Percentiles rank a stretch among this genome's conserved stretches.
phyloP scores from a whole-genome alignment of 768 basidiomycete species.

The Lenzites betulinus region DNA sequence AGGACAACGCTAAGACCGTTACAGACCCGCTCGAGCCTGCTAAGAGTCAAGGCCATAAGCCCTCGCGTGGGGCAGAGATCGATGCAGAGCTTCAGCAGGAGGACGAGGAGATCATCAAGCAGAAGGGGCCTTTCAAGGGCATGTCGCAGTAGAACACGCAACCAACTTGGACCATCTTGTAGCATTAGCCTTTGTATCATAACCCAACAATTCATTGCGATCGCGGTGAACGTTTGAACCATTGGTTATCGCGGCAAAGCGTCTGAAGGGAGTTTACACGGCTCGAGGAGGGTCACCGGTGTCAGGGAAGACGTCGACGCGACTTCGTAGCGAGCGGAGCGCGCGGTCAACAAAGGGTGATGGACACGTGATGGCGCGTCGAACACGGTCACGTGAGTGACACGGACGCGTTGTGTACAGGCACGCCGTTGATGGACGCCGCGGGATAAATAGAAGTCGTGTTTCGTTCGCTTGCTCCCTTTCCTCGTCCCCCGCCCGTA shows the following conservation, averaged over 20 bases:
- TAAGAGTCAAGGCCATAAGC: conserved; percentile 55
- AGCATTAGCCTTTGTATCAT: conserved; percentile 2
- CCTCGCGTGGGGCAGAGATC: conserved; percentile 58
- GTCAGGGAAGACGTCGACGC: not conserved
- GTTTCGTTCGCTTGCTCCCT: not conserved
- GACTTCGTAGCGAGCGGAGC: not conserved
- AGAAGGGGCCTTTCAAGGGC: conserved; percentile 40
- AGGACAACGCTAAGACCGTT: conserved; percentile 33
- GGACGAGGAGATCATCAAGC: conserved; percentile 48
- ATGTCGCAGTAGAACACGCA: conserved; percentile 2
- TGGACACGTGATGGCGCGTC: conserved; percentile 17
- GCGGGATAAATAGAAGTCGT: conserved; percentile 19
- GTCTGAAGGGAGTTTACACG: too few species aligned
- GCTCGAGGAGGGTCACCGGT: too few species aligned
- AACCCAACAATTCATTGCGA: not conserved
- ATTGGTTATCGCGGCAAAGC: too few species aligned
- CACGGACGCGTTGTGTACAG: conserved; percentile 19
- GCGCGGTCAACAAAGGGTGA: conserved; percentile 17
- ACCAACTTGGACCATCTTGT: not conserved
- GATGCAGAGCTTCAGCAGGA: conserved; percentile 57
- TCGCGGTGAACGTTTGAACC: too few species aligned
- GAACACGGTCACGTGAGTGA: conserved; percentile 16
- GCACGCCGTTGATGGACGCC: conserved; percentile 16
- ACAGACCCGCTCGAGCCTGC: conserved; percentile 53
- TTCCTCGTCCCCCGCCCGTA: not conserved